A percentile compares a stretch with the other conserved stretches of the same genome.
Conservation (phyloP, 164 flowering plant species). For the Magnolia sinica region DNA sequence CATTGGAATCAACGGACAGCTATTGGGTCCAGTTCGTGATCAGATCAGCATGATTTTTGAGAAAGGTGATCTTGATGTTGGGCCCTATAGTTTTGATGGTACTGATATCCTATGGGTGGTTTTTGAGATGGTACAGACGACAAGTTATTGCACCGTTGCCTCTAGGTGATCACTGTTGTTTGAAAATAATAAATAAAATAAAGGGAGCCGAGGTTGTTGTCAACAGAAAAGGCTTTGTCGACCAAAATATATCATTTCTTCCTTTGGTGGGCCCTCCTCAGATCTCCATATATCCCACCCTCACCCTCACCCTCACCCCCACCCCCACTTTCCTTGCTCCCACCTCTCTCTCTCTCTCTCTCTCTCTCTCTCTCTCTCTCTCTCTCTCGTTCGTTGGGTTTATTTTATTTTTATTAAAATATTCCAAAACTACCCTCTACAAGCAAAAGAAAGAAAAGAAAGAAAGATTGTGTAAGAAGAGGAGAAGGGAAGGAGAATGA, state of each 20-base stretch:
- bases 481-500: constrained; percentile 16
- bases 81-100: too few species aligned
- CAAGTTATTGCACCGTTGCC: neutral
- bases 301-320: neutral
- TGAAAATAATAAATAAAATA: neutral
- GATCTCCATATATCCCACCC: constrained; percentile 9
- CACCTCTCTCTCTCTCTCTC: neutral
- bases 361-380: neutral
- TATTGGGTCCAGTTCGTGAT: neutral
- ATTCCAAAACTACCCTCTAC: neutral
- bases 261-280: constrained; percentile 10
- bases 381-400: neutral
- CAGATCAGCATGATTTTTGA: too few species aligned
- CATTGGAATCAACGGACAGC: neutral
- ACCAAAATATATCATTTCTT: constrained; percentile 13
- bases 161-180: neutral
- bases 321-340: neutral
- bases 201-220: constrained; percentile 4
- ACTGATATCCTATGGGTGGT: neutral
- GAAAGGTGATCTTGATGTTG: too few species aligned
- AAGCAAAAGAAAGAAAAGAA: neutral
- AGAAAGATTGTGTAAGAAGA: neutral
- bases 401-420: neutral
- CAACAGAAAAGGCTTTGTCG: constrained; percentile 1
- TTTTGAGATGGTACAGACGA: neutral